phyloP scores from a whole-genome alignment of 2,329 filamentous ascomycete genomes.

The Cordyceps militaris region DNA sequence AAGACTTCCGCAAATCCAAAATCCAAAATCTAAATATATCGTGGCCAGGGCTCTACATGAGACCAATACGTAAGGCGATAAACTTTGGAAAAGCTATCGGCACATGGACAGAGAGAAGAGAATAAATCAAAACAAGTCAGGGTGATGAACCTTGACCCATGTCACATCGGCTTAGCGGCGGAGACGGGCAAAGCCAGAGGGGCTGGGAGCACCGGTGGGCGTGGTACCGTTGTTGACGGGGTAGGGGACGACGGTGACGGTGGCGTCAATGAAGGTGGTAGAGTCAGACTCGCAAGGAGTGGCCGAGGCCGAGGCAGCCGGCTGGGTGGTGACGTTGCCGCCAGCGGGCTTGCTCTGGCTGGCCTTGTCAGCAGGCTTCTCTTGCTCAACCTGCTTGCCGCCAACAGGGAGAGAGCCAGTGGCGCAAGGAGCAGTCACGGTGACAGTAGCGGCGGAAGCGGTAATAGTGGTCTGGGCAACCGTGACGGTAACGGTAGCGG shows the following conservation, averaged over 20 bases:
- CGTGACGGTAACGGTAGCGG: conserved; percentile 19
- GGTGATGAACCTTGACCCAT: not conserved
- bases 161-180: conserved; percentile 23
- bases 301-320: conserved; percentile 20
- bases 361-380: conserved; percentile 13
- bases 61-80: not conserved
- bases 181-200: conserved; percentile 30
- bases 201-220: conserved; percentile 27
- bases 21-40: not conserved
- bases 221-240: conserved; percentile 32
- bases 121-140: not conserved
- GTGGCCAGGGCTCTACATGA: not conserved
- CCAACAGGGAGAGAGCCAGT: not conserved
- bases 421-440: conserved; percentile 20
- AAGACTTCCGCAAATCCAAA: conserved; percentile 2
- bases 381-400: not conserved
- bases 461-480: conserved; percentile 16
- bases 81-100: not conserved
- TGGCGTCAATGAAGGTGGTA: conserved; percentile 24
- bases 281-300: conserved; percentile 17
- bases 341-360: conserved; percentile 14
- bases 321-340: conserved; percentile 23
- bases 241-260: conserved; percentile 35
- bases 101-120: conserved; percentile 1
- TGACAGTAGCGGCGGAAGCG: conserved; percentile 22